These are phyloP conservation scores for Ustilago cynodontis DNA, from an alignment of 1,284 basidiomycete species.

Conservation along the genomic window DNA sequence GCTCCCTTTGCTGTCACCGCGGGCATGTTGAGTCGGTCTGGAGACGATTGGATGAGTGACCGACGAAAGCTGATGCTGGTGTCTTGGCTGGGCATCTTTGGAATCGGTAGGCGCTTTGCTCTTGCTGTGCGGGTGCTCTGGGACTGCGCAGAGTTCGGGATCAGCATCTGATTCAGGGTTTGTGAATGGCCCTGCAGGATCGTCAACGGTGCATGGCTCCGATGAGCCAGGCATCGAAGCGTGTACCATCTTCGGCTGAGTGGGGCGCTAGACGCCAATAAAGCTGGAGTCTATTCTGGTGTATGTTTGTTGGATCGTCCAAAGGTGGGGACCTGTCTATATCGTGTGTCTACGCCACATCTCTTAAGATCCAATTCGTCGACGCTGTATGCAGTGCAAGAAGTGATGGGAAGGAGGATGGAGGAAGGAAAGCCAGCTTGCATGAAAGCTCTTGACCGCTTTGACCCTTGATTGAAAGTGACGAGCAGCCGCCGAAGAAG, in stretches of 20 bases:
- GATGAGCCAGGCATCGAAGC: constrained; percentile 29
- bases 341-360: constrained; percentile 1
- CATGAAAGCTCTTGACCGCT: too few relatives aligned
- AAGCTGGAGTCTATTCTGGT: background rate
- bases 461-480: too few relatives aligned
- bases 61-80: constrained; percentile 11
- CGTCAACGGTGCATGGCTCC: constrained; percentile 18
- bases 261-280: background rate
- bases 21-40: background rate
- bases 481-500: too few relatives aligned
- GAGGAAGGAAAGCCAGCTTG: background rate
- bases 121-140: constrained; percentile 29
- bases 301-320: background rate
- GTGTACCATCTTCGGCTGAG: background rate
- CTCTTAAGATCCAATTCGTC: background rate
- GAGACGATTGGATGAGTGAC: constrained; percentile 14
- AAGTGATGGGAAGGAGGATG: background rate
- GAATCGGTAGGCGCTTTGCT: background rate
- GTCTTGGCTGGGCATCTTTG: background rate
- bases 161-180: background rate
- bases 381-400: background rate
- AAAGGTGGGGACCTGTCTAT: constrained; percentile 4
- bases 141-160: constrained; percentile 15
- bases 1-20: background rate
- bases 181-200: constrained; percentile 6